These are phyloP conservation scores for Blastobotrys buckinghamii DNA, from an alignment of 1,139 yeast species.

Conservation along the genomic window DNA sequence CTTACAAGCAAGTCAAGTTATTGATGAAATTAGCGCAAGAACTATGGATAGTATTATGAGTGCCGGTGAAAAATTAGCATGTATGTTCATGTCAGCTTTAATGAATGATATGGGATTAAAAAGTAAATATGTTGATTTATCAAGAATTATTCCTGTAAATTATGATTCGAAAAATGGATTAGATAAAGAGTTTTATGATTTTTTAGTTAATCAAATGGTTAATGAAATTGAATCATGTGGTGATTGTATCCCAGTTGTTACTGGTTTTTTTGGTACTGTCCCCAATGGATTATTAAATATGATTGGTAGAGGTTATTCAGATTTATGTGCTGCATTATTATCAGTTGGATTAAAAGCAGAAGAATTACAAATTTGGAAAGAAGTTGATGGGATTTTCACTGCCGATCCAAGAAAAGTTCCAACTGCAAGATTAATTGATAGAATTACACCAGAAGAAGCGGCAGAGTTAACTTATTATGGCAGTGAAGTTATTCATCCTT, in stretches of 20 bases:
- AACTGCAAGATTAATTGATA: conserved; percentile 72
- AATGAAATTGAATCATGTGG: conserved; percentile 45
- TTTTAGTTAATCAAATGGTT: conserved; percentile 56
- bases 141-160: conserved; percentile 47
- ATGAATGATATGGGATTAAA: conserved; percentile 75
- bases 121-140: conserved; percentile 73
- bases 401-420: conserved; percentile 97
- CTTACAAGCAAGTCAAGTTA: conserved; percentile 78
- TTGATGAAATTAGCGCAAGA: conserved; percentile 86
- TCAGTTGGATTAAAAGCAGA: conserved; percentile 92
- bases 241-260: conserved; percentile 69
- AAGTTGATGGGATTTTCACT: conserved; percentile 96
- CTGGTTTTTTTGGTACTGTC: conserved; percentile 91
- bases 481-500: conserved; percentile 95
- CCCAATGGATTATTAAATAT: conserved; percentile 92
- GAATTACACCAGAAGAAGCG: conserved; percentile 98
- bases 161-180: conserved; percentile 33
- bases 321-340: conserved; percentile 90
- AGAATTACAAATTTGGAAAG: conserved; percentile 96
- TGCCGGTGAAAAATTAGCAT: conserved; percentile 87
- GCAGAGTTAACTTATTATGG: conserved; percentile 97
- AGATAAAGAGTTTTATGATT: conserved; percentile 60
- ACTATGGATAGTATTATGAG: conserved; percentile 89
- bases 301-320: conserved; percentile 97
- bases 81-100: conserved; percentile 79